phyloP scores from a whole-genome alignment of 176 grass and related monocot genomes.

The Elaeis guineensis region DNA sequence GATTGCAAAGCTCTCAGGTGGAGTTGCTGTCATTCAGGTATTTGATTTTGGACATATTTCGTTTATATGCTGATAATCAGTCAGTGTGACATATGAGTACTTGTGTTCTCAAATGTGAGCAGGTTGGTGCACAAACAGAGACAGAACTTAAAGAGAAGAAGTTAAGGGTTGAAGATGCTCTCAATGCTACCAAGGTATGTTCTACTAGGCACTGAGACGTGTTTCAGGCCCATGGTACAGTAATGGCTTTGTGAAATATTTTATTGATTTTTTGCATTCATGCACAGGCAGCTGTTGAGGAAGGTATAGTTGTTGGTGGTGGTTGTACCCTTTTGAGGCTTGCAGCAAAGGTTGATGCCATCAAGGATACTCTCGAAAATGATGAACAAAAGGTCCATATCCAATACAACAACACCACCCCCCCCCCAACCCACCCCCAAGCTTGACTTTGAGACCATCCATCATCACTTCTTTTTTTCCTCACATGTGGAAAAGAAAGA shows the following conservation, averaged over 20 bases:
- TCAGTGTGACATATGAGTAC: not conserved
- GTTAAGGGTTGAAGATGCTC: constrained; percentile 98
- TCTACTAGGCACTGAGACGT: not conserved
- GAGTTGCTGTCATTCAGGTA: constrained; percentile 99
- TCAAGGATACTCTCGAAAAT: constrained; percentile 92
- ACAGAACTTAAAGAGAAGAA: constrained; percentile 97
- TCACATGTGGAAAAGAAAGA: too few relatives aligned
- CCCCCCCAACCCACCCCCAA: too few relatives aligned
- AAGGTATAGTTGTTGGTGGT: constrained; percentile 98
- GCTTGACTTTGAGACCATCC: not conserved
- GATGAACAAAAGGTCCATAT: constrained; percentile 86
- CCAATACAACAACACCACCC: too few relatives aligned
- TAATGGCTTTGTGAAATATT: too few relatives aligned
- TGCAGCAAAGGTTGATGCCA: constrained; percentile 78
- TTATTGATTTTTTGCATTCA: not conserved
- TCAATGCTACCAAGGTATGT: constrained; percentile 88
- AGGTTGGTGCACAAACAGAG: constrained; percentile 99
- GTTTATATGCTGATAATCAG: not conserved
- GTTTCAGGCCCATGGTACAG: too few relatives aligned
- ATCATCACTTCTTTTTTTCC: too few relatives aligned
- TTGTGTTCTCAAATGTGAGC: constrained; percentile 9
- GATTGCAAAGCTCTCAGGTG: constrained; percentile 95
- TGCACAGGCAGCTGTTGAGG: constrained; percentile 85
- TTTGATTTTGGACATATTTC: not conserved
- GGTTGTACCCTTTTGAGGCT: constrained; percentile 92